These are phyloP conservation scores for Cyclotella cryptica DNA, from an alignment of 108 stramenopile species.

Conservation along the genomic window DNA sequence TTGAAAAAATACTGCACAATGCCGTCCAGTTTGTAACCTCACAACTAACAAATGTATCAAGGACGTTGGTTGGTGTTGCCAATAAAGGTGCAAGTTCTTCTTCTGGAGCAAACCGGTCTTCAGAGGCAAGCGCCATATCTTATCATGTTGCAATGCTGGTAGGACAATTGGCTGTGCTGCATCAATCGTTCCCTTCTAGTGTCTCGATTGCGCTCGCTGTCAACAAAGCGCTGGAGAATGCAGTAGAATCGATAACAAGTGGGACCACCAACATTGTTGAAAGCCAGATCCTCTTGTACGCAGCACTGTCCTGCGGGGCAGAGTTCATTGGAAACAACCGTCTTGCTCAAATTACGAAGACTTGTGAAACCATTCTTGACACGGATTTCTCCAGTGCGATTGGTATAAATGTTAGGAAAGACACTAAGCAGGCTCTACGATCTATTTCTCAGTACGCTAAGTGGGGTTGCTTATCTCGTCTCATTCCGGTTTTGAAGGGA, in stretches of 20 bases:
- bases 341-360: conserved; percentile 16
- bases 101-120: conserved; percentile 51
- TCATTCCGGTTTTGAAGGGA: conserved; percentile 35
- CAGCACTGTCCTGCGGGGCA: conserved; percentile 75
- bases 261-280: conserved; percentile 24
- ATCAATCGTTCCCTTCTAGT: conserved; percentile 73
- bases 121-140: conserved; percentile 43
- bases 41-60: conserved; percentile 53
- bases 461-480: conserved; percentile 58
- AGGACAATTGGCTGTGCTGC: conserved; percentile 56
- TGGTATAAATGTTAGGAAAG: conserved; percentile 32
- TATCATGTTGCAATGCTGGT: conserved; percentile 57
- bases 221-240: conserved; percentile 45
- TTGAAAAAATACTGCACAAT: conserved; percentile 72
- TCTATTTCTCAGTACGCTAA: conserved; percentile 73
- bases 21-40: conserved; percentile 67
- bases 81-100: neutral
- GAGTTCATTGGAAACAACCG: conserved; percentile 28
- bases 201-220: conserved; percentile 51
- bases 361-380: conserved; percentile 32
- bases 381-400: conserved; percentile 24
- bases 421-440: conserved; percentile 56
- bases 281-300: conserved; percentile 58
- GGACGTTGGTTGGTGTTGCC: conserved; percentile 9
- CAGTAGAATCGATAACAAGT: conserved; percentile 4